Base-by-base conservation (phyloP, 352 stramenopile genomes). In the Phytophthora podocarpi region DNA sequence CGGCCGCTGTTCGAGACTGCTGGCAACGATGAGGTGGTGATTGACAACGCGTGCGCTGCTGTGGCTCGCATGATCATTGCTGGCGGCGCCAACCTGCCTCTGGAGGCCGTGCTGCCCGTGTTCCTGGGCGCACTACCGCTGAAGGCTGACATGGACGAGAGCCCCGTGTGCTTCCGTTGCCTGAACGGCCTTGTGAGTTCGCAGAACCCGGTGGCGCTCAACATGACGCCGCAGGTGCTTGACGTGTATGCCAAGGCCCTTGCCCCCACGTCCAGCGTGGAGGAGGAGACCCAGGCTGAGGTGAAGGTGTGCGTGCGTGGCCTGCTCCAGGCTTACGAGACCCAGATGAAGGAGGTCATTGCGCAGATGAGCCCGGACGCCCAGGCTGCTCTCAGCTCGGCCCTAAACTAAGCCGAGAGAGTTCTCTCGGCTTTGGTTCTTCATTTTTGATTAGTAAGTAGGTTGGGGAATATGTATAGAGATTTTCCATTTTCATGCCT, bases 71-170 rank as follows among this genome's bases (percentile, higher is more conserved):
- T 99, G 90, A 98, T 98, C 60, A 91, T 96, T 57, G 76, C 85
- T 28, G 69, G 71, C 26, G 82, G 82, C 15, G 73, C 61, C 12
- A 80, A 82, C 37, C 76, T 98, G 37, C 97, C 96, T 21, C 73
- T 98, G 42, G 82, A 90, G 48, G 85, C 97, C 56, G 95, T 99
- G 47, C 69, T 99, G 42, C 96, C 96, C 9, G 93, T 98, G 48
- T 80, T 99, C 36, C 78, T 99, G 16, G 80, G 85, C 45, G 81
- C 83, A 28, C 72, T 99, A 40, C 97, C 97, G 20, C 78, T 99
- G 45, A 98, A 98, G 80, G 94, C 82, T 45, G 97, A 99, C 78
- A 96, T 97, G 71, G 95, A 96, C 53, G 97, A 99, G 78, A 98
- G 96, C 66, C 79, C 95, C 59, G 93, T 97, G 12, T 95, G 98